Conservation (phyloP, 805 yeast genomes). For the Wickerhamiella occidentalis region DNA sequence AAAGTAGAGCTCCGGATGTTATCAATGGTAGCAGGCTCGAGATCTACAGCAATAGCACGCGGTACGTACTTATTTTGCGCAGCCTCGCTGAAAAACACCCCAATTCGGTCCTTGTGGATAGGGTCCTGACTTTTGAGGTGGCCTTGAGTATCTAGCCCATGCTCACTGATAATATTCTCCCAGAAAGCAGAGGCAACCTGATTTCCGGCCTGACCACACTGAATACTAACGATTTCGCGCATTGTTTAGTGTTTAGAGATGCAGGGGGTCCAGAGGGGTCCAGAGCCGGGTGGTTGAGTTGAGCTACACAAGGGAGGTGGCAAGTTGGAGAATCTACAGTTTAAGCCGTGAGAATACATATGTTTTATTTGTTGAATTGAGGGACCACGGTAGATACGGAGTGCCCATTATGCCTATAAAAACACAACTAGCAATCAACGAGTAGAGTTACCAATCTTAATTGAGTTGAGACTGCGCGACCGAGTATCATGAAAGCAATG, state of each 20-base stretch:
- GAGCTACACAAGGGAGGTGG: background rate
- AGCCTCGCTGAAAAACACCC: slow-evolving; percentile 82
- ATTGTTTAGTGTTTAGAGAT: background rate
- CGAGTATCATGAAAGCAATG: no score
- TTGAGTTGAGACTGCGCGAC: no score
- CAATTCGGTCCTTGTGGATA: slow-evolving; percentile 38
- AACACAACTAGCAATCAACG: no score
- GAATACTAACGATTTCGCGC: slow-evolving; percentile 11
- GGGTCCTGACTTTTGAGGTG: slow-evolving; percentile 22
- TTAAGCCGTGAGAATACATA: no score
- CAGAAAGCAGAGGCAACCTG: slow-evolving; percentile 52
- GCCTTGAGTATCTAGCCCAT: slow-evolving; percentile 31
- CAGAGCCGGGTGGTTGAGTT: background rate
- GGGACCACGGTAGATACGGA: no score
- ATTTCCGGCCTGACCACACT: slow-evolving; percentile 34
- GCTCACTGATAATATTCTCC: slow-evolving; percentile 33
- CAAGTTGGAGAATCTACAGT: no score
- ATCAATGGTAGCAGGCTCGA: slow-evolving; percentile 91
- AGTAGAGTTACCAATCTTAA: no score
- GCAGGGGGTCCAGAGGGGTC: background rate
- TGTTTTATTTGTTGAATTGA: no score
- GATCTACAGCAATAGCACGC: slow-evolving; percentile 81
- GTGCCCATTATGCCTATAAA: no score
- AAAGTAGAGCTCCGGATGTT: slow-evolving; percentile 66
- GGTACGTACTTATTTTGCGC: slow-evolving; percentile 77